Conservation (phyloP, 2,329 filamentous ascomycete species). For the Colletotrichum kahawae region DNA sequence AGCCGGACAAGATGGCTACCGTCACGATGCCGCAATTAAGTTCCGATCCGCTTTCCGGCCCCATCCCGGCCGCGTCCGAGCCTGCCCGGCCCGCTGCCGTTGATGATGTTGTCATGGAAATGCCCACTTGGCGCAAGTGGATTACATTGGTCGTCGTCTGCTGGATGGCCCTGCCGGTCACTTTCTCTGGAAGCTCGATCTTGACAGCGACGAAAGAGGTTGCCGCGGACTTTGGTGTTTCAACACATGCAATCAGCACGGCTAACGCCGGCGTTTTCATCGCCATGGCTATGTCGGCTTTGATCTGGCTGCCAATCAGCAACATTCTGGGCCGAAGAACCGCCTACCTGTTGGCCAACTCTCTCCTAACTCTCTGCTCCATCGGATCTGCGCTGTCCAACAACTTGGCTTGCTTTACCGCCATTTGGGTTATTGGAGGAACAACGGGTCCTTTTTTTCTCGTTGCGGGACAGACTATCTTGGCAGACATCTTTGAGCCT, state of each 20-base stretch:
- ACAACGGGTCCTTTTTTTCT: slow-evolving; percentile 21
- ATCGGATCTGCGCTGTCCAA: slow-evolving; percentile 75
- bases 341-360: slow-evolving; percentile 54
- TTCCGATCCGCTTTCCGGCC: slow-evolving; percentile 4
- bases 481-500: slow-evolving; percentile 23
- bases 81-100: slow-evolving; percentile 22
- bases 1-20: background rate
- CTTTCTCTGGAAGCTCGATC: slow-evolving; percentile 79
- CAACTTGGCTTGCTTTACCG: slow-evolving; percentile 66
- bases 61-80: slow-evolving; percentile 7
- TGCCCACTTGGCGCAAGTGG: slow-evolving; percentile 23
- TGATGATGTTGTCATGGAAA: slow-evolving; percentile 25
- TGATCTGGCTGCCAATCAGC: slow-evolving; percentile 76
- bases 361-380: slow-evolving; percentile 72
- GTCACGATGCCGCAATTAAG: background rate
- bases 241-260: slow-evolving; percentile 72
- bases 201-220: slow-evolving; percentile 78
- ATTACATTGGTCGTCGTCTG: slow-evolving; percentile 24
- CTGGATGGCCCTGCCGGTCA: slow-evolving; percentile 56
- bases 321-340: slow-evolving; percentile 28
- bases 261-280: slow-evolving; percentile 78
- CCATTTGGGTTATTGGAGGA: slow-evolving; percentile 21
- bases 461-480: slow-evolving; percentile 18
- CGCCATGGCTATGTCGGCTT: slow-evolving; percentile 73
- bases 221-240: slow-evolving; percentile 66